Evolutionary conservation across 2,329 filamentous ascomycete genomes (phyloP).

Genomic region (Aspergillus sp.): DNA sequence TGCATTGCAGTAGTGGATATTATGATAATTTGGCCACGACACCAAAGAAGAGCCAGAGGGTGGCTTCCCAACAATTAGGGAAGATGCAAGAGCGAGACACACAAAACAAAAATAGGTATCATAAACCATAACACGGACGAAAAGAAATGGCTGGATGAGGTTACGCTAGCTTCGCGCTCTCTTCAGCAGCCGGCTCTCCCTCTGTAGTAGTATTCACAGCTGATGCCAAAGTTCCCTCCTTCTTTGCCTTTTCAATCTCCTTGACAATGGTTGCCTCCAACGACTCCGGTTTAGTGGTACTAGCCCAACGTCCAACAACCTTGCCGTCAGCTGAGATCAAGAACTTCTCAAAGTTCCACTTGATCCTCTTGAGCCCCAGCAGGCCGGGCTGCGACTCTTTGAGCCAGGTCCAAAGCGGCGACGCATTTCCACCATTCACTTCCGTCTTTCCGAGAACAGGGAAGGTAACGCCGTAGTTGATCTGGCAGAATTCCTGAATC

Average conservation of each 20-base stretch:
- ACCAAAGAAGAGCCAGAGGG: background rate
- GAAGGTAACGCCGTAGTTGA: constrained; percentile 94
- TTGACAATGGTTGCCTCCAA: constrained; percentile 77
- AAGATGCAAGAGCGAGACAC: background rate
- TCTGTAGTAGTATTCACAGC: constrained; percentile 2
- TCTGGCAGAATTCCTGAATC: constrained; percentile 82
- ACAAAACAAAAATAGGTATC: constrained; percentile 11
- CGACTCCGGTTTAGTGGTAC: constrained; percentile 80
- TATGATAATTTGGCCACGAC: constrained; percentile 9
- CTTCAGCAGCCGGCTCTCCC: constrained; percentile 9
- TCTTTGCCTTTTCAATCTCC: constrained; percentile 66
- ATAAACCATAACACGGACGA: constrained; percentile 13
- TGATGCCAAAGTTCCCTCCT: constrained; percentile 38
- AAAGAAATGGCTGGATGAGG: constrained; percentile 1
- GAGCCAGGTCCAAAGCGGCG: constrained; percentile 78
- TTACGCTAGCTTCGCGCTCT: constrained; percentile 31
- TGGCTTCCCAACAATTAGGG: background rate
- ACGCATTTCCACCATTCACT: constrained; percentile 84
- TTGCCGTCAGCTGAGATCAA: constrained; percentile 82
- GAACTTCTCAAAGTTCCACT: constrained; percentile 99
- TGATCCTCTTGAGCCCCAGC: constrained; percentile 85
- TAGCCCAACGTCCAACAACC: constrained; percentile 85
- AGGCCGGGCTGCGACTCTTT: constrained; percentile 76
- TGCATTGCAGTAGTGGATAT: constrained; percentile 2
- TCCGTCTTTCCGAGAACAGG: constrained; percentile 90